Evolutionary conservation across 305 asterid genomes (phyloP), one percentile per base, ranked within the genome.

Genomic region (Lippia alba): DNA sequence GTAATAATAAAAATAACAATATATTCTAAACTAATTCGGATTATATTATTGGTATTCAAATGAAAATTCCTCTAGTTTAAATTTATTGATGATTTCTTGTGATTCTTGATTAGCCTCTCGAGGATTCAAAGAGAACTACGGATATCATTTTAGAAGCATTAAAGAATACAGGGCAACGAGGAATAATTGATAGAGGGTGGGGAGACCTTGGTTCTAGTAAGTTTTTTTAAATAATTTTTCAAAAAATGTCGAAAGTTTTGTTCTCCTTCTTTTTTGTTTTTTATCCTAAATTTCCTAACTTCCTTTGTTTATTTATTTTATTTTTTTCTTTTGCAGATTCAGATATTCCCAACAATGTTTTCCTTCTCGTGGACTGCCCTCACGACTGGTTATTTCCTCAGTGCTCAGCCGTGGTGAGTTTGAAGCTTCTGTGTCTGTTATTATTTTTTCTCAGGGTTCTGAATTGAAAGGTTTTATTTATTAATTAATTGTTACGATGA

Each of bases 341-440:
- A 20, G 88, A 79, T 71, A 87, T 90, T 40, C 94, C 97, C 0
- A 94, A 87, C 70, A 74, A 84, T 69, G 94, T 94, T 62, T 91
- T 82, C 84, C 88, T 85, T 61, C 85, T 94, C 0, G 82, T 78
- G 69, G 97, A 94, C 78, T 91, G 95, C 81, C 99, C 99, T 74
- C 99, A 94, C 55, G 99, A 94, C 80, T 91, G 99, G 99, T 76
- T 94, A 78, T 94, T 94, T 83, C 96, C 99, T 81, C 96, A 80
- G 69, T 94, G 99, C 58, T 86, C 97, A 6, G 96, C 97, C 63
- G 99, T 94, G 87, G 99, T 94, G 79, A 84, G 97, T 84, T 75
- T 33, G 16, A 56, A 36, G 6, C 9, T 59, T 58, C 61, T 20
- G 46, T 56, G 8, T 56, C 17, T 40, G 14, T 56, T 24, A 24